Conservation (phyloP, 306 rosid genomes). For the Herpetospermum pedunculosum region DNA sequence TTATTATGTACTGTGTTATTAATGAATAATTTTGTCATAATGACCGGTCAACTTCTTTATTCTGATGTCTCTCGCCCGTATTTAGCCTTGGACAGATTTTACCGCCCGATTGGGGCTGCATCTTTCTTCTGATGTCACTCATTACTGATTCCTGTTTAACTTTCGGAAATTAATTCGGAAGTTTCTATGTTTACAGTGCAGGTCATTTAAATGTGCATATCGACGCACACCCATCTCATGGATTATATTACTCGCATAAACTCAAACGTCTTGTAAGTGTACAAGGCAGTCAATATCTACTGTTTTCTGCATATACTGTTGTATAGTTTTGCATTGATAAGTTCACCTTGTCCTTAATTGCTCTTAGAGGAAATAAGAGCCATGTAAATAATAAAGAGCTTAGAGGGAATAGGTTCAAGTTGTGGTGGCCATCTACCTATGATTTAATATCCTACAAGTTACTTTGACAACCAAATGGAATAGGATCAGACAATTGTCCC, state of each 20-base stretch:
- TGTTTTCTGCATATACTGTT: neutral
- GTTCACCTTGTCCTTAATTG: neutral
- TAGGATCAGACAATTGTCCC: too few relatives aligned
- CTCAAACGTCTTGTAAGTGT: slow-evolving; percentile 64
- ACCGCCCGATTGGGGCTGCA: too few relatives aligned
- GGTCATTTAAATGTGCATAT: slow-evolving; percentile 83
- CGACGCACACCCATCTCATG: slow-evolving; percentile 47
- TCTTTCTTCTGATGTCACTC: too few relatives aligned
- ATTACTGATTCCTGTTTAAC: too few relatives aligned
- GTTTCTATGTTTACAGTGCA: slow-evolving; percentile 39
- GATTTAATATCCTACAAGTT: too few relatives aligned
- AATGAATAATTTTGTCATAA: neutral
- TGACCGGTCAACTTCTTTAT: neutral
- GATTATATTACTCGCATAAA: slow-evolving; percentile 67
- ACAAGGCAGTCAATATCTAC: neutral
- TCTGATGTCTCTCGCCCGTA: neutral
- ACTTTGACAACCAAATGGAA: too few relatives aligned
- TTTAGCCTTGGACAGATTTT: too few relatives aligned
- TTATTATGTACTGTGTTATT: neutral
- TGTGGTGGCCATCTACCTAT: too few relatives aligned
- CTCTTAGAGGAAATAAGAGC: too few relatives aligned
- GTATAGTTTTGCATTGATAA: neutral
- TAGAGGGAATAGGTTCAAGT: too few relatives aligned
- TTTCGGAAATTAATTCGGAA: too few relatives aligned
- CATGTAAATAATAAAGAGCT: too few relatives aligned